phyloP scores from a whole-genome alignment of 106 monocot genomes.

The Xerophyta viscosa region DNA sequence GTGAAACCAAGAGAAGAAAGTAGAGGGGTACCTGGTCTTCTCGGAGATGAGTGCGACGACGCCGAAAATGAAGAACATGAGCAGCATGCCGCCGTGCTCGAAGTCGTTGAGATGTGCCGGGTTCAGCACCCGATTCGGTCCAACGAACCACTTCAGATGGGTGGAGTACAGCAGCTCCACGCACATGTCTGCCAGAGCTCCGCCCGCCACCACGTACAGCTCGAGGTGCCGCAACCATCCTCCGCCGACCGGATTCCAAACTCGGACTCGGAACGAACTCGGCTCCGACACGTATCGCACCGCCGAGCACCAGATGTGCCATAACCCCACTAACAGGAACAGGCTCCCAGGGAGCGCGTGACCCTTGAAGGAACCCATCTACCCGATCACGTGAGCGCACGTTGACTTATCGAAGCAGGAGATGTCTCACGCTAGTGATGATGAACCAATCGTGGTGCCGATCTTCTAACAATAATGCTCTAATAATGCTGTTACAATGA shows the following conservation, averaged over 20 bases:
- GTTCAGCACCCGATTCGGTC: constrained; percentile 47
- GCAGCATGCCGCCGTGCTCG: constrained; percentile 95
- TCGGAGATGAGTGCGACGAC: constrained; percentile 57
- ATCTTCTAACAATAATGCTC: too few relatives aligned
- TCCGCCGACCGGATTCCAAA: constrained; percentile 54
- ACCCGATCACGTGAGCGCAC: not conserved
- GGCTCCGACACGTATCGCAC: constrained; percentile 62
- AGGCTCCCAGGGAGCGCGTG: constrained; percentile 91
- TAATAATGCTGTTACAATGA: too few relatives aligned
- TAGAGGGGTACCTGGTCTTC: constrained; percentile 46
- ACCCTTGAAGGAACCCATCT: constrained; percentile 92
- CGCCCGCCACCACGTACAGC: constrained; percentile 71
- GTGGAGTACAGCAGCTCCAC: constrained; percentile 87
- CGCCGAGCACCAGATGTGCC: constrained; percentile 81
- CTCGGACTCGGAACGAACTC: constrained; percentile 48
- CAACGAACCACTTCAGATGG: constrained; percentile 64
- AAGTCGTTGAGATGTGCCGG: constrained; percentile 94
- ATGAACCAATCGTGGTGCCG: too few relatives aligned
- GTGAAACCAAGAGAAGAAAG: not conserved
- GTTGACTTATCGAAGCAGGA: constrained; percentile 6
- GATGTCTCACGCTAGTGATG: too few relatives aligned
- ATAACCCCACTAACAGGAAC: constrained; percentile 71
- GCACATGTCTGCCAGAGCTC: constrained; percentile 81
- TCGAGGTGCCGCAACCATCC: constrained; percentile 54
- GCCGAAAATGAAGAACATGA: constrained; percentile 98